Conservation (phyloP, 1,284 basidiomycete species). For the Cutaneotrichosporon cyanovorans region DNA sequence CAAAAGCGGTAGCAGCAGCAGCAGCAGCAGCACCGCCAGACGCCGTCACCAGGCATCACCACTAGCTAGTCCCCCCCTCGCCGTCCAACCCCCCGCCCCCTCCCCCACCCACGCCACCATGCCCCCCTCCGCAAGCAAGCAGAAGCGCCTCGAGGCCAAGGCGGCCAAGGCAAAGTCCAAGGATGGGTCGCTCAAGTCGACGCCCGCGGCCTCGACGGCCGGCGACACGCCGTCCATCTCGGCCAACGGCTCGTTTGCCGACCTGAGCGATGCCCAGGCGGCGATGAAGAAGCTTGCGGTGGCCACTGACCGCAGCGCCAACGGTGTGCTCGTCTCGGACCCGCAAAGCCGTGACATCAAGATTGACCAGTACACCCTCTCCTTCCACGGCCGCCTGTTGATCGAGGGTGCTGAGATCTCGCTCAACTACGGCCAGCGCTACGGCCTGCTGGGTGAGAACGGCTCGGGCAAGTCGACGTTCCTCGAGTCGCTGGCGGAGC, state of each 20-base stretch:
- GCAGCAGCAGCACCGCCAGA: no score
- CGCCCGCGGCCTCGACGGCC: constrained; percentile 57
- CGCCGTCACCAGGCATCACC: no score
- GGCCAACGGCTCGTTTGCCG: constrained; percentile 63
- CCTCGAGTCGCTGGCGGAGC: constrained; percentile 63
- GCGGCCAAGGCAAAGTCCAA: constrained; percentile 60
- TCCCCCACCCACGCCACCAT: constrained; percentile 23
- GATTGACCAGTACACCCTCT: constrained; percentile 91
- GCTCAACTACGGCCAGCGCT: constrained; percentile 91
- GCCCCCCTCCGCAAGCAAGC: constrained; percentile 47
- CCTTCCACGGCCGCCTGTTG: constrained; percentile 91
- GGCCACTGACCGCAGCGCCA: constrained; percentile 73
- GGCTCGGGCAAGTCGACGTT: constrained; percentile 80
- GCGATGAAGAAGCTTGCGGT: constrained; percentile 79
- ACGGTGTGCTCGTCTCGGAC: constrained; percentile 90
- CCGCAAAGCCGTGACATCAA: constrained; percentile 90
- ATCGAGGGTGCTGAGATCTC: constrained; percentile 82
- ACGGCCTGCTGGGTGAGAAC: constrained; percentile 93
- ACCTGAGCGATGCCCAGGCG: constrained; percentile 45
- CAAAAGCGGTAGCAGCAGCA: no score
- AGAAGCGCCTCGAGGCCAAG: constrained; percentile 80
- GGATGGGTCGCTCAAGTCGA: constrained; percentile 28
- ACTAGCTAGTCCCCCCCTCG: no score
- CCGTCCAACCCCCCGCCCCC: neutral
- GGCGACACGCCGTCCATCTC: constrained; percentile 65